Evolutionary conservation across 345 rosid species (phyloP), one percentile per base, ranked within the genome.

Genomic region (Cardamine chenopodiifolia): DNA sequence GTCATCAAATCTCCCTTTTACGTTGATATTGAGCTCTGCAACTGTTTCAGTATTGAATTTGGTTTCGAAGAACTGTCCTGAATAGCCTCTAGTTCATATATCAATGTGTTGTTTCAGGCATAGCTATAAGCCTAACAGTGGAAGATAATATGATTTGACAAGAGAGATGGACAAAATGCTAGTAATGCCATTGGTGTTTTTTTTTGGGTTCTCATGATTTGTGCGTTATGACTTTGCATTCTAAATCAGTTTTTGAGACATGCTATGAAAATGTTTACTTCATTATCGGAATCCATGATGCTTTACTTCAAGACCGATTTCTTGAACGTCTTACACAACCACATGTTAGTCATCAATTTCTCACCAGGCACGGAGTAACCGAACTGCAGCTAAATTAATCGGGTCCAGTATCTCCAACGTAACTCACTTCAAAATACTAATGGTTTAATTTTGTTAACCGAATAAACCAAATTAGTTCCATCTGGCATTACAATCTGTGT

Each of bases 1-100:
- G 68, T 7, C 15, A 50, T 14, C 62, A 72, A 4, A 72, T 72
- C 31, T 15, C 12, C 8, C 47, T 55, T 15, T 5, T 26, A 11
- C 50, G 42, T 17, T 39, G 53, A 3, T 40, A 37, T 7, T 5
- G 47, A 73, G 56, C 63, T 55, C 71, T 64, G 65, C 29, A 64
- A 25, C 37, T 42, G 49, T 73, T 42, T 53, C 19, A 6, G 19
- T 40, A n/a, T 31, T 44, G 57, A 7, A 18, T 56, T 28, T 29
- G 42, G 28, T 26, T 18, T 54, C 7, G 5, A 12, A 17, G 8
- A 68, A 37, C 28, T 25, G 37, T 22, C 61, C 59, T 50, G 71
- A 5, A 49, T 18, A 35, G 40, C 25, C 10, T 52, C 2, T 31
- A 48, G 31, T 47, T 48, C 70, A 29, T 65, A 18, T 65, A 12